These are phyloP conservation scores for Cupressus sempervirens DNA, from an alignment of 75 land plant species.

Conservation along the genomic window DNA sequence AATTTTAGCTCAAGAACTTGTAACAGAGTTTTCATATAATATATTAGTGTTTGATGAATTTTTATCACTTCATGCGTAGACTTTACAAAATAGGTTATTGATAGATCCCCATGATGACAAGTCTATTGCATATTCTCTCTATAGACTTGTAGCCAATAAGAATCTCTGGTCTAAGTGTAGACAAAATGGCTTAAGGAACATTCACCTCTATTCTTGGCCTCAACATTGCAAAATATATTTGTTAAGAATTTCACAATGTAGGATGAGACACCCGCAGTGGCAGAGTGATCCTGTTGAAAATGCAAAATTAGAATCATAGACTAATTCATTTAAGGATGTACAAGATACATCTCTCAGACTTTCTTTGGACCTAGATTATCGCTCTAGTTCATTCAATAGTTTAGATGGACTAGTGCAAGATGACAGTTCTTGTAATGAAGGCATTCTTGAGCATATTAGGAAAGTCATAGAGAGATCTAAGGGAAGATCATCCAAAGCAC, in stretches of 20 bases:
- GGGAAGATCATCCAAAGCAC: not conserved
- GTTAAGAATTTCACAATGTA: slow-evolving; percentile 41
- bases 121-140: slow-evolving; percentile 58
- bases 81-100: slow-evolving; percentile 67
- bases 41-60: not conserved
- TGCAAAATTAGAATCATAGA: slow-evolving; percentile 33
- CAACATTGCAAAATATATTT: too few relatives aligned
- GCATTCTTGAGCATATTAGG: not conserved
- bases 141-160: slow-evolving; percentile 64
- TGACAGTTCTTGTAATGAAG: not conserved
- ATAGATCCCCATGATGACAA: slow-evolving; percentile 76
- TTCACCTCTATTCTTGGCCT: slow-evolving; percentile 70
- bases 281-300: slow-evolving; percentile 24
- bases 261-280: slow-evolving; percentile 48
- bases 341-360: slow-evolving; percentile 26
- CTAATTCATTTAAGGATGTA: slow-evolving; percentile 35
- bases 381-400: slow-evolving; percentile 9
- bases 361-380: too few relatives aligned
- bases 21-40: too few relatives aligned
- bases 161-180: slow-evolving; percentile 62
- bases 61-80: slow-evolving; percentile 22
- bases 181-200: slow-evolving; percentile 60
- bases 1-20: too few relatives aligned
- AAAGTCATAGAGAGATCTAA: not conserved
- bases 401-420: not conserved